Evolutionary conservation across 2,329 filamentous ascomycete genomes (phyloP), one percentile per base, ranked within the genome.

Genomic region (Aspergillus neotritici): DNA sequence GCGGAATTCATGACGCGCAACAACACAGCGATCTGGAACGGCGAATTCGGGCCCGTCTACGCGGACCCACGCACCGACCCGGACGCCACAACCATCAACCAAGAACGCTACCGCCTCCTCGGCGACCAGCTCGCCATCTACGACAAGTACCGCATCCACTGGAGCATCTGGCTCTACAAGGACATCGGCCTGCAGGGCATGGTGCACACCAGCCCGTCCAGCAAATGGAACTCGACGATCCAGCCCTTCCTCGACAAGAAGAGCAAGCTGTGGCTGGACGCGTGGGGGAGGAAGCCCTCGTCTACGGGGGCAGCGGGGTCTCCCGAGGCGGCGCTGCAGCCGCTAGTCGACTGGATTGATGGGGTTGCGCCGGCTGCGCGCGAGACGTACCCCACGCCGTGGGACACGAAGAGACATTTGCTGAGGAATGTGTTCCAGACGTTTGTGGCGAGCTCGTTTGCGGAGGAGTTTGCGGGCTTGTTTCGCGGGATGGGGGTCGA

Each of bases 91-190:
- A 55, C 58, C 6, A 67, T 68, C 37, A 74, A 75, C 41, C 55
- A 67, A 40, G 62, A 67, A 34, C 62, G 73, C 4, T 73, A 73
- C 52, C 64, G 68, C 21, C 61, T 77, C 29, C 63, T 76, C 4
- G 67, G 68, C 10, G 66, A 69, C 12, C 73, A 76, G 53, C 58
- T 79, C 25, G 58, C 61, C 9, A 73, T 79, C 33, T 80, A 80
- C 55, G 70, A 73, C 40, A 70, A 73, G 57, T 60, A 74, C 45
- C 59, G 69, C 37, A 75, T 76, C 30, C 66, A 69, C 41, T 83
- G 79, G 80, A 74, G 66, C 11, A 83, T 83, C 53, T 80, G 77
- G 76, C 60, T 77, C 0, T 79, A 78, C 60, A 80, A 79, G 55
- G 76, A 80, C 45, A 72, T 79, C 31, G 75, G 76, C 0, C 68